Evolutionary conservation across 768 basidiomycete genomes (phyloP).

Genomic region (Paxillus involutus): DNA sequence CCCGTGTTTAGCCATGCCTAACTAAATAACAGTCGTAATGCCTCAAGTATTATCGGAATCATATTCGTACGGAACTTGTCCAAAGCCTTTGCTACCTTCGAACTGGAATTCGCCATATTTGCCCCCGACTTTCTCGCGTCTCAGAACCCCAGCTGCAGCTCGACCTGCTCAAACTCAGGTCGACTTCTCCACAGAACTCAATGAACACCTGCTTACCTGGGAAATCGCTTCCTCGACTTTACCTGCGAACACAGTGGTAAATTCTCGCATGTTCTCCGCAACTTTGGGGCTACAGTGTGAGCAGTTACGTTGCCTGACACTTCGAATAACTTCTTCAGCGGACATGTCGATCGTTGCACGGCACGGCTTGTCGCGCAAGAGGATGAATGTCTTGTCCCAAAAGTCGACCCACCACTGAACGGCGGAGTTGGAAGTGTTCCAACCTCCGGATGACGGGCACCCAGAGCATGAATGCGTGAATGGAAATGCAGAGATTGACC

Average conservation of each 20-base stretch:
- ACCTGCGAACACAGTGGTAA: constrained; percentile 3
- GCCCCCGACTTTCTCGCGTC: too few species aligned
- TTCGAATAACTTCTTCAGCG: neutral
- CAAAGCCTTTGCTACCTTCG: too few species aligned
- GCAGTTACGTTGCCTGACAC: constrained; percentile 1
- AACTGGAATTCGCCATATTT: too few species aligned
- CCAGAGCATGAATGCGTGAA: neutral
- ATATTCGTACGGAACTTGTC: too few species aligned
- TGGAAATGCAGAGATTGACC: too few species aligned
- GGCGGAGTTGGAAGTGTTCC: too few species aligned
- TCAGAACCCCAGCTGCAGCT: too few species aligned
- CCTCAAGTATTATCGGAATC: too few species aligned
- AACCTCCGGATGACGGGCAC: neutral
- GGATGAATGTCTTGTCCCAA: constrained; percentile 3
- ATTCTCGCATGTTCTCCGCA: constrained; percentile 12
- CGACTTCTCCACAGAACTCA: neutral
- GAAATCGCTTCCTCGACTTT: constrained; percentile 14
- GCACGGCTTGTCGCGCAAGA: constrained; percentile 23
- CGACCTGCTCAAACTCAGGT: neutral
- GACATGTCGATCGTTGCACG: neutral
- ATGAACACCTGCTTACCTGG: constrained; percentile 2
- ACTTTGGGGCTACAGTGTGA: neutral
- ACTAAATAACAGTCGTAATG: too few species aligned
- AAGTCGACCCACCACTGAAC: constrained; percentile 20
- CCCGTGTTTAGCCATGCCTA: too few species aligned